Conservation (phyloP, 2,329 filamentous ascomycete genomes). For the Colletotrichum sp. region DNA sequence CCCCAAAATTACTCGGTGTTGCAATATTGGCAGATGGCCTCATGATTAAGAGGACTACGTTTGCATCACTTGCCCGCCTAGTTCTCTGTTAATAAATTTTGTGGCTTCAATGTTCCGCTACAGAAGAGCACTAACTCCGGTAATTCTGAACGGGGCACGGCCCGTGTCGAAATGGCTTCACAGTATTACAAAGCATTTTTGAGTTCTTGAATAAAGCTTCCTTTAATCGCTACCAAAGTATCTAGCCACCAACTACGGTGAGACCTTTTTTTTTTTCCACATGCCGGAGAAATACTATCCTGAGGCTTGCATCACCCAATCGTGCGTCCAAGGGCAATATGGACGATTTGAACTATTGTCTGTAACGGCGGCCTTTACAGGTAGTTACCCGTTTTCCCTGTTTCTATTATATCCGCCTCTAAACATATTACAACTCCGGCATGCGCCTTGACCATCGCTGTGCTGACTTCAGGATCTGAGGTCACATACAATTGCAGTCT, state of each 20-base stretch:
- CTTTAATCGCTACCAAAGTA: not conserved
- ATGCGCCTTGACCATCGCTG: too few species aligned
- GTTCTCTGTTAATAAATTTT: not conserved
- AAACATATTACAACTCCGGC: too few species aligned
- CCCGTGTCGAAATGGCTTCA: not conserved
- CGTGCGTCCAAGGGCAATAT: not conserved
- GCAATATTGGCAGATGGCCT: not conserved
- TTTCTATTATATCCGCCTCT: too few species aligned
- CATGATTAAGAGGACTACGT: accelerated
- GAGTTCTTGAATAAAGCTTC: not conserved
- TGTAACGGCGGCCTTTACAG: not conserved
- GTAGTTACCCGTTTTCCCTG: not conserved
- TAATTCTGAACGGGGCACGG: too few species aligned
- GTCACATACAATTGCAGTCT: accelerated
- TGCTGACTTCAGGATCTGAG: not conserved
- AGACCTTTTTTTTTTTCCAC: not conserved
- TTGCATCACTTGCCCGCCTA: not conserved
- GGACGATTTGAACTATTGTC: too few species aligned
- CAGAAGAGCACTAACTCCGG: not conserved
- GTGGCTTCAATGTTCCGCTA: not conserved
- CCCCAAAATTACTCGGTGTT: not conserved
- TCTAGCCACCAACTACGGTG: not conserved
- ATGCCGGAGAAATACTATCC: not conserved
- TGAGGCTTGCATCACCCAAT: not conserved
- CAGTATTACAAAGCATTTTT: not conserved